A percentile compares a stretch with the other conserved stretches of the same genome.
These are phyloP conservation scores for Podospora sp. DNA, from an alignment of 495 filamentous ascomycete genomes.

Conservation along the genomic window DNA sequence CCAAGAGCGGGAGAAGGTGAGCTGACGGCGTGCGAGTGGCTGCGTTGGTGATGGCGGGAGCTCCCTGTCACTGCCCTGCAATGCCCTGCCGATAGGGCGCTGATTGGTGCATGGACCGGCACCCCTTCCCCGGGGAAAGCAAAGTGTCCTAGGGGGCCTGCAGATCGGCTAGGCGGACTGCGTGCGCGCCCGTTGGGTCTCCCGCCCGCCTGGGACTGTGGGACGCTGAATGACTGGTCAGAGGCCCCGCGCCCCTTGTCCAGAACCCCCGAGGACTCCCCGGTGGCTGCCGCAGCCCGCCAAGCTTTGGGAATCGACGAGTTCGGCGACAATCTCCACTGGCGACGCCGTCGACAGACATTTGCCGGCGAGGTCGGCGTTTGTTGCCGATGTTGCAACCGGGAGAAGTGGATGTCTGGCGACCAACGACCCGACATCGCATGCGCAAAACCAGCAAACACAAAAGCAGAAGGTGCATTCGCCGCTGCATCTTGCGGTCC, in stretches of 20 bases:
- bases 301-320: too few relatives aligned
- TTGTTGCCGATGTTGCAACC: background rate
- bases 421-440: too few relatives aligned
- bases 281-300: background rate
- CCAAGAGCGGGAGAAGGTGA: background rate
- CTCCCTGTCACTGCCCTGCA: background rate
- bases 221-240: background rate
- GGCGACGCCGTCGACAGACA: background rate
- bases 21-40: background rate
- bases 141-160: background rate
- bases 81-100: background rate
- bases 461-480: too few relatives aligned
- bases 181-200: background rate
- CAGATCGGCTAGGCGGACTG: background rate
- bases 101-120: constrained; percentile 6
- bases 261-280: background rate
- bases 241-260: background rate
- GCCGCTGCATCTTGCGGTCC: too few relatives aligned
- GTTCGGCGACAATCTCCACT: background rate
- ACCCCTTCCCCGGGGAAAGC: background rate
- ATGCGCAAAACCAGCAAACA: too few relatives aligned
- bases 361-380: background rate
- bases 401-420: background rate
- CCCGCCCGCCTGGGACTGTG: background rate
- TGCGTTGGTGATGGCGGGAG: background rate